Evolutionary conservation across 495 filamentous ascomycete species (phyloP), one percentile per base, ranked within the genome.

Genomic region (Achaetomiella virescens): DNA sequence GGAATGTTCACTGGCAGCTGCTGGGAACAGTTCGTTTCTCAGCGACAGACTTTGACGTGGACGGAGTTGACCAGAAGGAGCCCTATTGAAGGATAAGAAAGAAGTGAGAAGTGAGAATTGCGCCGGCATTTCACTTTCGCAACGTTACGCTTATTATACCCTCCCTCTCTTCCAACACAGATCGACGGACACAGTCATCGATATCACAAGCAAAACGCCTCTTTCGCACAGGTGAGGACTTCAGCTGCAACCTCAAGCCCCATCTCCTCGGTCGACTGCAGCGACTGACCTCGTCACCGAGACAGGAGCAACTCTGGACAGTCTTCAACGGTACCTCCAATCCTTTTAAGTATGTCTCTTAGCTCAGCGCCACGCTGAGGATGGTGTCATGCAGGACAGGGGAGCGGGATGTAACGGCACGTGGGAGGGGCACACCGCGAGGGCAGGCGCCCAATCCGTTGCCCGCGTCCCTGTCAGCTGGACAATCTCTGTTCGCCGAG

Each of bases 361-460:
- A 21, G 11, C 8, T 43, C 24, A 0, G 0, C 1, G 2, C 6
- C 6, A 22, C 41, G 6, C 25, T 27, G 27, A 48, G 18, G n/a
- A n/a, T n/a, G n/a, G 8, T 42, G 51, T 43, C 27, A 42, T 18
- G 22, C n/a, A 37, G 18, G 12, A 2, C 27, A 2, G 14, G 3
- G 43, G 11, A 17, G 2, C 10, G 15, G n/a, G 22, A 31, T 31
- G 22, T 36, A 33, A 17, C n/a, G 10, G 14, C 36, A 52, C 36
- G 10, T 20, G 38, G 42, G 52, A 55, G 52, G 52, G 52, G 43
- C 43, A 48, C 36, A 17, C 10, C 5, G 10, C 14, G 15, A 14
- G 24, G 2, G 21, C 43, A 55, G 52, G 33, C 52, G 43, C 21
- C 52, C 52, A 55, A 55, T 47, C 22, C 24, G 8, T 35, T 22